Evolutionary conservation across 2,329 filamentous ascomycete species (phyloP), one percentile per base, ranked within the genome.

Genomic region (Colletotrichum lentis): DNA sequence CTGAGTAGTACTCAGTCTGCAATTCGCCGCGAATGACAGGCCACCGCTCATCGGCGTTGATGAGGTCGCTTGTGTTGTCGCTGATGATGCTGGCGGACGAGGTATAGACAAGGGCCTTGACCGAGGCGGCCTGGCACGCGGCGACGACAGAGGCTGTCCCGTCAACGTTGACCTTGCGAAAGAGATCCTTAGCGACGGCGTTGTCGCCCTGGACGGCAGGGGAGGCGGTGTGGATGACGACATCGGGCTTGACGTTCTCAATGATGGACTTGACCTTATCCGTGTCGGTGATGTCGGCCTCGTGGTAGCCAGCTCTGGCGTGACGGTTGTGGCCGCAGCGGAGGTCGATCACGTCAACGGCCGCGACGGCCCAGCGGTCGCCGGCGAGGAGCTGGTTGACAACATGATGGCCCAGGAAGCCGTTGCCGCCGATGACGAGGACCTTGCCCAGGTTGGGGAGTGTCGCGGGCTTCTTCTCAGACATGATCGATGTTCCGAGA

Each of bases 191-290:
- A 73, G 84, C 79, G 75, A 85, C 79, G 39, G 60, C 43, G 77
- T 83, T 74, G 74, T 78, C 78, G 80, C 86, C 81, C 76, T 86
- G 85, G 67, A 82, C 84, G 27, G 84, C 79, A 46, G 92, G 92
- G 41, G 90, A 92, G 22, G 95, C 96, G 2, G 94, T 97, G 80
- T 99, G 95, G 74, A 98, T 90, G 59, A 99, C 93, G 16, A 96
- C 87, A 76, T 94, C 89, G 22, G 95, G 94, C 73, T 86, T 86
- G 62, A 89, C 84, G 71, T 88, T 82, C 39, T 84, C 78, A 73
- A 98, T 89, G 52, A 93, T 80, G 44, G 84, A 81, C 47, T 86
- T 77, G 71, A 96, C 84, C 69, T 84, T 84, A 62, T 83, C 82
- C 20, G 81, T 76, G 70, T 91, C 88, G 62, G 91, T 94, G 77